A percentile compares a stretch with the other conserved stretches of the same genome.
Conservation (phyloP, 2,329 filamentous ascomycete species). For the Allantophomopsis cytisporea region DNA sequence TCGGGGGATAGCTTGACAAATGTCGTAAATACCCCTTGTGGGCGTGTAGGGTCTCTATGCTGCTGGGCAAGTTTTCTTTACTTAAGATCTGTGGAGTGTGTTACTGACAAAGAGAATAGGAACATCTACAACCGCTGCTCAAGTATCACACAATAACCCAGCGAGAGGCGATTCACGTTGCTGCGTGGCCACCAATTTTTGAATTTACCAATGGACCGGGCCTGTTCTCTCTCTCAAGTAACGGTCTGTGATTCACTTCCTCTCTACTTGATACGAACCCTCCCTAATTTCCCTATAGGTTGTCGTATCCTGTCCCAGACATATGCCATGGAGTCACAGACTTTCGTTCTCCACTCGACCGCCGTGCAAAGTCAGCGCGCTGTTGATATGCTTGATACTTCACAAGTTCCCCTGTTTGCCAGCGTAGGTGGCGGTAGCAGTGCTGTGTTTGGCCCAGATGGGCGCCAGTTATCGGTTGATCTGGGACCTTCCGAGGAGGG, state of each 20-base stretch:
- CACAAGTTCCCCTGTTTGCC: conserved; percentile 6
- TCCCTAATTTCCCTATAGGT: conserved; percentile 8
- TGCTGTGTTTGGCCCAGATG: conserved; percentile 18
- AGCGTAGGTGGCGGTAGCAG: conserved; percentile 12
- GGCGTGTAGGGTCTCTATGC: conserved; percentile 1
- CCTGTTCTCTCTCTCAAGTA: no score
- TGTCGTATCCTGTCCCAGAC: conserved; percentile 9
- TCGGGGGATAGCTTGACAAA: conserved; percentile 1
- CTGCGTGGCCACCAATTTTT: conserved; percentile 12
- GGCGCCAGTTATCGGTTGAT: conserved; percentile 14
- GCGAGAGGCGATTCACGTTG: conserved; percentile 13
- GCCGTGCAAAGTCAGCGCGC: conserved; percentile 12
- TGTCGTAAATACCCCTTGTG: conserved; percentile 1
- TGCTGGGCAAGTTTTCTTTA: background rate
- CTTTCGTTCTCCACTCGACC: conserved; percentile 12
- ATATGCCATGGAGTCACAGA: conserved; percentile 12
- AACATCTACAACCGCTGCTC: conserved; percentile 2
- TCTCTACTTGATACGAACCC: conserved; percentile 6
- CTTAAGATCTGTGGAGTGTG: background rate
- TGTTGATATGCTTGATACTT: conserved; percentile 2
- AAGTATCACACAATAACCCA: conserved; percentile 14
- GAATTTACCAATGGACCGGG: background rate
- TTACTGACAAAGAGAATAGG: background rate
- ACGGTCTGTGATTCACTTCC: no score
- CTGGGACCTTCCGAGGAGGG: conserved; percentile 16